A percentile compares a stretch with the other conserved stretches of the same genome.
Evolutionary conservation across 1,284 basidiomycete genomes (phyloP).

Genomic region (Heterobasidion occidentale): DNA sequence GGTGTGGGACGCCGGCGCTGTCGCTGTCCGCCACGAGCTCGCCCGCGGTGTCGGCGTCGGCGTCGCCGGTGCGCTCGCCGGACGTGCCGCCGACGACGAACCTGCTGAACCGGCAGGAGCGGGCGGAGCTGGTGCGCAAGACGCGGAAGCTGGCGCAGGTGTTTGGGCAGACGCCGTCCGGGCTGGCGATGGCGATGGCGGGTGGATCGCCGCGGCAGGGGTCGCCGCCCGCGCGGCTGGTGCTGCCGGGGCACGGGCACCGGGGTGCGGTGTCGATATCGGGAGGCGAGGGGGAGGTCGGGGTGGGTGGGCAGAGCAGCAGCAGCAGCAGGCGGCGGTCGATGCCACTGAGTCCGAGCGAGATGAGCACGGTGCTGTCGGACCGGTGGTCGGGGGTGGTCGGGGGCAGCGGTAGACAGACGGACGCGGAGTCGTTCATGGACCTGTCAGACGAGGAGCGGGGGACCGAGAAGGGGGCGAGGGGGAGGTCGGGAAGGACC

Average conservation of each 20-base stretch:
- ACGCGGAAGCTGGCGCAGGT: constrained; percentile 73
- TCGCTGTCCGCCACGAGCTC: background rate
- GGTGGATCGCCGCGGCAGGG: background rate
- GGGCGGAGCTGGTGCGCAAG: constrained; percentile 63
- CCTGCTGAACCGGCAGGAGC: constrained; percentile 54
- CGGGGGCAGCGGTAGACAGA: background rate
- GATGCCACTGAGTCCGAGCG: constrained; percentile 31
- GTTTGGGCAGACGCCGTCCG: constrained; percentile 58
- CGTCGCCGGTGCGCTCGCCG: constrained; percentile 1
- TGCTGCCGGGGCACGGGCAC: constrained; percentile 14
- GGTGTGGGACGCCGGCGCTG: no score
- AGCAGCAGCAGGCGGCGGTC: constrained; percentile 33
- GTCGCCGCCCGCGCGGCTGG: constrained; percentile 11
- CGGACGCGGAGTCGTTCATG: constrained; percentile 50
- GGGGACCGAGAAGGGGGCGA: background rate
- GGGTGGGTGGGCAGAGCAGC: background rate
- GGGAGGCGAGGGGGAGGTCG: constrained; percentile 9
- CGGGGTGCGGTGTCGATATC: constrained; percentile 36
- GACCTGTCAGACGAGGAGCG: constrained; percentile 59
- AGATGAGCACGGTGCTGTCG: constrained; percentile 14
- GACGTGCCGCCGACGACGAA: constrained; percentile 54
- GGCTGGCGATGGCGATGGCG: constrained; percentile 8
- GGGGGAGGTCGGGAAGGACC: background rate
- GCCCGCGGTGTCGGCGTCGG: no score
- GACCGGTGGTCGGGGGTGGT: constrained; percentile 5